Percentiles rank a stretch among this genome's conserved stretches.
phyloP scores from a whole-genome alignment of 192 early-diverging fungal species.

The Rhizophagus clarus region DNA sequence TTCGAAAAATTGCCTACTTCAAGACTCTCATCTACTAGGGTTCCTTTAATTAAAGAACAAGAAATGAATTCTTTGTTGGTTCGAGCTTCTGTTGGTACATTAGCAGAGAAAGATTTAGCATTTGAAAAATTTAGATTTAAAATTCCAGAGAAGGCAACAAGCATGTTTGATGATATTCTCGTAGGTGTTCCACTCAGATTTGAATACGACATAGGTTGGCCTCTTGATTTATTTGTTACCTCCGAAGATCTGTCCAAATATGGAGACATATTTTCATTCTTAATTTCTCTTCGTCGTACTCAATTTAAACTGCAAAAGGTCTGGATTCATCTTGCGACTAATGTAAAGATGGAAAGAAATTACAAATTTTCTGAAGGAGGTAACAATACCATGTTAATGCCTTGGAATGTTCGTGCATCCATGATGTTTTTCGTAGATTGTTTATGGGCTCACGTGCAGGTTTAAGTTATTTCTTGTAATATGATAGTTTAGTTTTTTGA shows the following conservation, averaged over 20 bases:
- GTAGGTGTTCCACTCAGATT: constrained; percentile 56
- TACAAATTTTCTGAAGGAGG: constrained; percentile 1
- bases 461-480: constrained; percentile 30
- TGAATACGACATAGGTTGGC: constrained; percentile 65
- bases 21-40: constrained; percentile 1
- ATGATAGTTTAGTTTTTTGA: no score
- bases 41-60: constrained; percentile 33
- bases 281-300: constrained; percentile 57
- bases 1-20: constrained; percentile 44
- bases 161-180: constrained; percentile 51
- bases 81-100: constrained; percentile 39
- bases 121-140: constrained; percentile 33
- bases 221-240: constrained; percentile 69
- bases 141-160: not conserved
- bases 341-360: constrained; percentile 41
- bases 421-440: constrained; percentile 76
- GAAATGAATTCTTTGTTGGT: constrained; percentile 46
- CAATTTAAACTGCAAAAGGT: constrained; percentile 55
- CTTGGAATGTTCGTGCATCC: constrained; percentile 47
- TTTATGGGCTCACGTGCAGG: constrained; percentile 75
- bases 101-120: constrained; percentile 39
- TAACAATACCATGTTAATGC: not conserved
- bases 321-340: constrained; percentile 43
- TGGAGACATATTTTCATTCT: constrained; percentile 61
- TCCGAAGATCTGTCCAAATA: constrained; percentile 61